phyloP scores from a whole-genome alignment of 257 asterid genomes.

The Nicotiana otophora region DNA sequence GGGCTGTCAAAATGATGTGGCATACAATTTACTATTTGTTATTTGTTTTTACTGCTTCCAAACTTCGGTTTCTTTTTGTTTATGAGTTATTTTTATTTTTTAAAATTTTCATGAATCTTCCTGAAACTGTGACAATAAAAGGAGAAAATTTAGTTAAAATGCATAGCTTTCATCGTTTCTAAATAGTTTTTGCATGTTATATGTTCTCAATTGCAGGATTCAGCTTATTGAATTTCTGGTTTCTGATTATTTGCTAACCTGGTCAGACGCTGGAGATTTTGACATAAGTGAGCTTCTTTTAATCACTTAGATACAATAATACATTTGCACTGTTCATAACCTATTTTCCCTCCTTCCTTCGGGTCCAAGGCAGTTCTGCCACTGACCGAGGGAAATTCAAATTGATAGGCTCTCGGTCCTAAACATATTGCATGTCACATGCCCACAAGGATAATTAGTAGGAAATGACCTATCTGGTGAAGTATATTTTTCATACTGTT shows the following conservation, averaged over 20 bases:
- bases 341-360: neutral
- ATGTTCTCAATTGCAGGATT: slow-evolving; percentile 60
- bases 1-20: neutral
- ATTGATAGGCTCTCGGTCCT: neutral
- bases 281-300: slow-evolving; percentile 49
- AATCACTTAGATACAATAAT: neutral
- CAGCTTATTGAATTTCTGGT: slow-evolving; percentile 87
- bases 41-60: neutral
- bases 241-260: slow-evolving; percentile 59
- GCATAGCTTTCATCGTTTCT: neutral
- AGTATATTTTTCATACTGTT: neutral
- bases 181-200: slow-evolving; percentile 3
- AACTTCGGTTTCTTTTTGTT: neutral
- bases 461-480: neutral
- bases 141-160: neutral
- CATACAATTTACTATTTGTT: neutral
- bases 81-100: neutral
- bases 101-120: neutral
- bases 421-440: neutral
- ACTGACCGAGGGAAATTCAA: neutral
- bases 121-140: neutral
- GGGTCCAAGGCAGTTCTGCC: neutral
- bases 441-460: neutral
- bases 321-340: neutral
- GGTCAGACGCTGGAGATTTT: slow-evolving; percentile 60